Base-by-base conservation (phyloP, 2,329 filamentous ascomycete species). In the Curvularia sp. region DNA sequence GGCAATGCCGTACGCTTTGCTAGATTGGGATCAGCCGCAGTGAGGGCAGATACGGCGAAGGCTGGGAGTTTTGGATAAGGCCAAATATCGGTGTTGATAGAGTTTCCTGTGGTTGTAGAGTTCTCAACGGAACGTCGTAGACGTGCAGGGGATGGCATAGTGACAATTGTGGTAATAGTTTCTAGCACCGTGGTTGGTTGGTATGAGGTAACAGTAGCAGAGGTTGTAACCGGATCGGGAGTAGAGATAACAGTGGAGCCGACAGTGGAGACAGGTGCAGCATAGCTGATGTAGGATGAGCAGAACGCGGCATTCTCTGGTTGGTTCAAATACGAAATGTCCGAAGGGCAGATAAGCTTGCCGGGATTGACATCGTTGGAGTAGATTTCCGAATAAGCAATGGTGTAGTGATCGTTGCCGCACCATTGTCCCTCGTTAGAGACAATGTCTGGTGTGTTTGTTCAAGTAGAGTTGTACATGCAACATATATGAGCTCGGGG, bases 381-480 rank as follows among this genome's bases (percentile, higher is more conserved):
- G 49, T 41, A 51, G 1, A 18, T 21, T 12, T 41, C 23, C 15
- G 32, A 41, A 27, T 41, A 51, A 10, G 23, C 13, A 3, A 51
- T 51, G 1, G 49, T 51, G 36, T 51, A 51, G 12, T 51, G 49
- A 2, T 51, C 36, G 12, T 32, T 23, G 18, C 49, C 49, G 9
- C 49, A 36, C 21, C 38, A 51, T 42, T 51, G 49, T 3, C 49
- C 49, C 7, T 39, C 36, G 2, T 51, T 51, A 0, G 36, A 34
- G 13, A 28, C 19, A 10, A 41, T 8, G 13, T 21, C 19, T 7
- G 39, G 39, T 13, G 47, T 34, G 34, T 32, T 32, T 28, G 38
- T 25, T 36, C 49, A 51, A 5, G 18, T 21, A 10, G 27, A 19
- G 13, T 34, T 51, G 49, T 51, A 51, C 49, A 51, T 51, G 23